Conservation (phyloP, 2,329 filamentous ascomycete genomes). For the Hypoxylon sp. region DNA sequence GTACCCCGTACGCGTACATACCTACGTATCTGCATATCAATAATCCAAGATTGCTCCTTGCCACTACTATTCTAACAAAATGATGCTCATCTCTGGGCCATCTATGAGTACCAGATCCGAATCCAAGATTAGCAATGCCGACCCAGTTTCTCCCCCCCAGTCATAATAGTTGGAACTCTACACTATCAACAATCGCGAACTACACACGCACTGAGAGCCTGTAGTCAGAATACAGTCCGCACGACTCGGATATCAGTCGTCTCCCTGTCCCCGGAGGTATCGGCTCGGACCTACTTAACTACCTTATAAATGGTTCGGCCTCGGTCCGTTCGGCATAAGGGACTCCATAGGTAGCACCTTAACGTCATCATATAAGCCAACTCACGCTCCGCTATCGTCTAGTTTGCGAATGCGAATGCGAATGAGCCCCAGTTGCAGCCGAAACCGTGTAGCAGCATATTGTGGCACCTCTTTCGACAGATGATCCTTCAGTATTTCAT, state of each 20-base stretch:
- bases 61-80: not conserved
- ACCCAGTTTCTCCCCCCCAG: not conserved
- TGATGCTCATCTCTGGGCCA: not conserved
- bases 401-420: not conserved
- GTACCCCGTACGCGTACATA: no score
- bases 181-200: not conserved
- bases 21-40: not conserved
- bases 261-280: conserved; percentile 28
- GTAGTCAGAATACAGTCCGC: conserved; percentile 31
- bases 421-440: conserved; percentile 7
- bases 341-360: not conserved
- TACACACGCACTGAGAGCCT: not conserved
- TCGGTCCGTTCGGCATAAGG: conserved; percentile 15
- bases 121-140: not conserved
- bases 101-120: conserved; percentile 14
- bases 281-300: conserved; percentile 36
- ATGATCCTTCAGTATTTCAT: not conserved
- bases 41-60: not conserved
- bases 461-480: not conserved
- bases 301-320: not conserved
- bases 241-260: conserved; percentile 33
- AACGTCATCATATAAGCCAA: not conserved
- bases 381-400: not conserved
- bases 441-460: conserved; percentile 1
- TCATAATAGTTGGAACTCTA: not conserved